These are phyloP conservation scores for Fistulina hepatica DNA, from an alignment of 1,284 basidiomycete genomes.

Conservation along the genomic window DNA sequence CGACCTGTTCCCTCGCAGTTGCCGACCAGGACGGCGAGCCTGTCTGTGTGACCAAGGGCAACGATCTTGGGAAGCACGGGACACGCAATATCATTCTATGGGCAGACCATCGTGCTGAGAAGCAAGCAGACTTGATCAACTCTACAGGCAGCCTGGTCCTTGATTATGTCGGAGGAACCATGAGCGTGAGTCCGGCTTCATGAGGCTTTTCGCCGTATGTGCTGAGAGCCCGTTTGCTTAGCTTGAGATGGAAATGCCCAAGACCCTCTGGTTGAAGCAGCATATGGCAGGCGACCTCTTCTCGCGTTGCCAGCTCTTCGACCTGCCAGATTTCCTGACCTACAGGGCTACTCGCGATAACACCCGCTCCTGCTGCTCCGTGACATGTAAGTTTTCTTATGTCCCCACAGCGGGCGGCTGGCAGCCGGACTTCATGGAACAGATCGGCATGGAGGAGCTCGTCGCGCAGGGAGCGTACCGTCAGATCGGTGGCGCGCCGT, in stretches of 20 bases:
- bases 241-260: slow-evolving; percentile 97
- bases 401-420: slow-evolving; percentile 78
- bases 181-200: slow-evolving; percentile 62
- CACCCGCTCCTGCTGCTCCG: slow-evolving; percentile 84
- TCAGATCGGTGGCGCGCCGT: slow-evolving; percentile 65
- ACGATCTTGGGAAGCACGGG: slow-evolving; percentile 48
- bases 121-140: slow-evolving; percentile 89
- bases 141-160: slow-evolving; percentile 75
- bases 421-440: slow-evolving; percentile 79
- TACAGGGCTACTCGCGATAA: slow-evolving; percentile 78
- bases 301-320: slow-evolving; percentile 84
- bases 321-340: slow-evolving; percentile 93
- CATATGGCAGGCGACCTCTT: slow-evolving; percentile 76
- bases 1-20: slow-evolving; percentile 93
- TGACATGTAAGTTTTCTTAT: slow-evolving; percentile 96
- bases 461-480: slow-evolving; percentile 53
- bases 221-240: slow-evolving; percentile 21
- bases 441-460: slow-evolving; percentile 71
- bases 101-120: slow-evolving; percentile 92
- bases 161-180: slow-evolving; percentile 92
- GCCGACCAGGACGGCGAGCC: slow-evolving; percentile 67
- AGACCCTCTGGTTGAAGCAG: slow-evolving; percentile 92
- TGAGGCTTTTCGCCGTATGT: slow-evolving; percentile 1
- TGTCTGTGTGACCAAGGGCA: slow-evolving; percentile 70
- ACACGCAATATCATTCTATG: slow-evolving; percentile 83